phyloP scores from a whole-genome alignment of 2,329 filamentous ascomycete species.

The Hirsutella rhossiliensis region DNA sequence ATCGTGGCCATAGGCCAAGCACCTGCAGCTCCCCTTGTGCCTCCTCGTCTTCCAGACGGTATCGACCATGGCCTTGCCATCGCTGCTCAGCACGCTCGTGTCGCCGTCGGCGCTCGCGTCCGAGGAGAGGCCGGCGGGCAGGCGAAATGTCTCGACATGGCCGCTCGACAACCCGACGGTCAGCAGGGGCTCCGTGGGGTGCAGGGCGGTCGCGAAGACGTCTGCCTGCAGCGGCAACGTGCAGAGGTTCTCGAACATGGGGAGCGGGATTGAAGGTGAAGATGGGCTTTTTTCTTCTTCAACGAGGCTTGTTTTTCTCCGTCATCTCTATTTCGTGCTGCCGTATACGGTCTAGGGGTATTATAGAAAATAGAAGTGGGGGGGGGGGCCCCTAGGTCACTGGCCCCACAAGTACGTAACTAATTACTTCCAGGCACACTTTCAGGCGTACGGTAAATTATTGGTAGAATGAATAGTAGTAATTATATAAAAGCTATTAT shows the following conservation, averaged over 20 bases:
- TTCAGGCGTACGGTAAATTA: no score
- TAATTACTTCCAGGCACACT: no score
- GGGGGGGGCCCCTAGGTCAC: no score
- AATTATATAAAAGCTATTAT: no score
- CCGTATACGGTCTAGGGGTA: no score
- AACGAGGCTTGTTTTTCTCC: no score
- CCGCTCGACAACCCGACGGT: slow-evolving; percentile 77
- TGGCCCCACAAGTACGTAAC: no score
- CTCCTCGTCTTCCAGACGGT: slow-evolving; percentile 76
- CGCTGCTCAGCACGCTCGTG: slow-evolving; percentile 36
- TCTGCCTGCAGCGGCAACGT: slow-evolving; percentile 76
- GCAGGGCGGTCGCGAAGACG: slow-evolving; percentile 77
- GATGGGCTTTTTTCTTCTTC: no score
- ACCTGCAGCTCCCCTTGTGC: slow-evolving; percentile 89
- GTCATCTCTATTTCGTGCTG: no score
- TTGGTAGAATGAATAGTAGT: no score
- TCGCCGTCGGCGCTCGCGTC: slow-evolving; percentile 43
- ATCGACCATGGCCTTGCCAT: slow-evolving; percentile 65
- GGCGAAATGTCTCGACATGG: slow-evolving; percentile 72
- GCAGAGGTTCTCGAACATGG: slow-evolving; percentile 87
- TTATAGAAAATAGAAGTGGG: no score
- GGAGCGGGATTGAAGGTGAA: not conserved
- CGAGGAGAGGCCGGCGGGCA: slow-evolving; percentile 42
- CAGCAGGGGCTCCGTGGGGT: slow-evolving; percentile 73
- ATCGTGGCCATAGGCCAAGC: slow-evolving; percentile 66